Conservation (phyloP, 768 basidiomycete species). For the Boletus tomentosulus region DNA sequence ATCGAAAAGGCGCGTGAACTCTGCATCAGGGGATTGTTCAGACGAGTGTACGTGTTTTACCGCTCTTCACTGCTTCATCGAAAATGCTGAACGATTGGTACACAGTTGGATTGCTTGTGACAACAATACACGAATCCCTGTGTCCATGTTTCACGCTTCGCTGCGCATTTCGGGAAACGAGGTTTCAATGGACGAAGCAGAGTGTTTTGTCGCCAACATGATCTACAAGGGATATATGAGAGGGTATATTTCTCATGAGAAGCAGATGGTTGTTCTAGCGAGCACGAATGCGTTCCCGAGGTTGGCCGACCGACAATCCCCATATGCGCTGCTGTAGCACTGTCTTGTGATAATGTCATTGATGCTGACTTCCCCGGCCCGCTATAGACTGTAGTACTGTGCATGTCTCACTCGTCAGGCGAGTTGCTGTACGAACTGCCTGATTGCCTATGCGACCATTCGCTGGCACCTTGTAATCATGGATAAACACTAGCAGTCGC, state of each 20-base stretch:
- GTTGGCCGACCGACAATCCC: constrained; percentile 56
- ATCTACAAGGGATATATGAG: constrained; percentile 89
- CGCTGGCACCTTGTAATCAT: too few species aligned
- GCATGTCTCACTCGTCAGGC: too few species aligned
- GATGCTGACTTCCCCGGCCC: too few species aligned
- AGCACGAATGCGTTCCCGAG: constrained; percentile 77
- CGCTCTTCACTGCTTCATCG: neutral
- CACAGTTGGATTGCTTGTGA: constrained; percentile 75
- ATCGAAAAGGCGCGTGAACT: constrained; percentile 87
- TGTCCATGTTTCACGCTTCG: constrained; percentile 77
- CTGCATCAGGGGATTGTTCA: constrained; percentile 79
- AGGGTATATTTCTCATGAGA: constrained; percentile 95
- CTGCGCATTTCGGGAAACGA: constrained; percentile 67
- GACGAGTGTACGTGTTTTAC: constrained; percentile 58
- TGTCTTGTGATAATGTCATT: too few species aligned
- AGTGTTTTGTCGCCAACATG: constrained; percentile 93
- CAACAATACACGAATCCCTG: constrained; percentile 73
- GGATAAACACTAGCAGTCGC: neutral
- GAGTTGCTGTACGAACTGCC: neutral
- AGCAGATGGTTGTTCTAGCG: constrained; percentile 89
- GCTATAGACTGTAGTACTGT: too few species aligned
- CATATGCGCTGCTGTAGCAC: constrained; percentile 35
- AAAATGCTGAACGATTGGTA: constrained; percentile 1
- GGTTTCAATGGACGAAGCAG: constrained; percentile 76
- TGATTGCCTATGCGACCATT: too few species aligned